Evolutionary conservation across 2,329 filamentous ascomycete genomes (phyloP).

Genomic region (Penicillium sp.): DNA sequence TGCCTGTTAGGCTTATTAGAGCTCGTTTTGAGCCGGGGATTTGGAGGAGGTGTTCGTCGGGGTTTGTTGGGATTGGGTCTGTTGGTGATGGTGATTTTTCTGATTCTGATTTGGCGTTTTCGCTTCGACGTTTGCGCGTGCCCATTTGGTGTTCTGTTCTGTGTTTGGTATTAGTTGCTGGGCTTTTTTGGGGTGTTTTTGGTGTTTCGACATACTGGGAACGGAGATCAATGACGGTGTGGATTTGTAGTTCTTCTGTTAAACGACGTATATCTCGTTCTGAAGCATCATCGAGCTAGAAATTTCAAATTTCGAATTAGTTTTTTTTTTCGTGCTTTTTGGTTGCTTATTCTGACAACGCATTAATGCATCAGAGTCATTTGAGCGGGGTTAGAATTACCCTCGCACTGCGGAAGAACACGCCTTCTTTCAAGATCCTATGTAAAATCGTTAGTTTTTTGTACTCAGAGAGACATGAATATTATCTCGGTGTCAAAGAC

Average conservation of each 20-base stretch:
- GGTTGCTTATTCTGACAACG: not conserved
- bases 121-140: slow-evolving; percentile 59
- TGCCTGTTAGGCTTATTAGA: slow-evolving; percentile 72
- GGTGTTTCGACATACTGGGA: slow-evolving; percentile 59
- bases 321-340: not conserved
- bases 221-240: slow-evolving; percentile 75
- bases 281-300: slow-evolving; percentile 66
- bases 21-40: slow-evolving; percentile 65
- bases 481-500: not conserved
- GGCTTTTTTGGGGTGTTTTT: not conserved
- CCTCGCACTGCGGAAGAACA: slow-evolving; percentile 68
- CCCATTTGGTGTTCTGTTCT: slow-evolving; percentile 74
- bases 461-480: not conserved
- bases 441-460: slow-evolving; percentile 4
- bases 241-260: slow-evolving; percentile 61
- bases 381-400: slow-evolving; percentile 45
- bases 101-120: slow-evolving; percentile 27
- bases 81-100: slow-evolving; percentile 7
- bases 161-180: slow-evolving; percentile 29
- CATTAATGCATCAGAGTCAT: not conserved
- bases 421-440: slow-evolving; percentile 57
- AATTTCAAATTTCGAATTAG: not conserved
- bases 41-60: slow-evolving; percentile 56
- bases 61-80: slow-evolving; percentile 50
- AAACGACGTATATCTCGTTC: slow-evolving; percentile 62